A percentile compares a stretch with the other conserved stretches of the same genome.
These are phyloP conservation scores for Agaricus blazei DNA, from an alignment of 768 basidiomycete species.

Conservation along the genomic window DNA sequence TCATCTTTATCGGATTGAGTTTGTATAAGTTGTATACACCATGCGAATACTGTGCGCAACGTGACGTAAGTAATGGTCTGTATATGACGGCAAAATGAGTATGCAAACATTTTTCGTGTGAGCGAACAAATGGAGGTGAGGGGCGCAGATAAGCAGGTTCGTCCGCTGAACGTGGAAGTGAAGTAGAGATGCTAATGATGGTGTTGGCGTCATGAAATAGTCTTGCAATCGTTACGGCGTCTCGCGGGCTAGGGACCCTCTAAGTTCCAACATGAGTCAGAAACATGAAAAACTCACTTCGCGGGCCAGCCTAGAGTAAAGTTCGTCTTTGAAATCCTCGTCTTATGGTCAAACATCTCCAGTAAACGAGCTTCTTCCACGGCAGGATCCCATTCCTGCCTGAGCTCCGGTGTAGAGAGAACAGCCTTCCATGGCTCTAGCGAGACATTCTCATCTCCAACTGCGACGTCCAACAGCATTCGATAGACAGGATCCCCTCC, in stretches of 20 bases:
- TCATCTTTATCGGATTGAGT: conserved; percentile 23
- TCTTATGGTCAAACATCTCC: conserved; percentile 82
- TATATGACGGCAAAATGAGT: conserved; percentile 5
- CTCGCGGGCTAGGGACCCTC: conserved; percentile 65
- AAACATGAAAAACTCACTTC: conserved; percentile 52
- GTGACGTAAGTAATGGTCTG: conserved; percentile 9
- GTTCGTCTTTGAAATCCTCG: conserved; percentile 84
- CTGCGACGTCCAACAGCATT: conserved; percentile 74
- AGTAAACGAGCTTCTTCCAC: conserved; percentile 80
- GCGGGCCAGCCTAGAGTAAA: conserved; percentile 96
- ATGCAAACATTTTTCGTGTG: conserved; percentile 63
- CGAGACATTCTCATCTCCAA: conserved; percentile 53
- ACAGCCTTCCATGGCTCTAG: conserved; percentile 81
- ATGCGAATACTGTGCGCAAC: conserved; percentile 64
- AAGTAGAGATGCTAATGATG: conserved; percentile 87
- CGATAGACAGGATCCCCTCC: conserved; percentile 73
- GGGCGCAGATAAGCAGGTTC: conserved; percentile 90
- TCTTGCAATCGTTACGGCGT: conserved; percentile 90
- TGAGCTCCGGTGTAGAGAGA: conserved; percentile 78
- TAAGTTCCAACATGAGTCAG: conserved; percentile 4
- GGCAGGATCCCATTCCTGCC: conserved; percentile 91
- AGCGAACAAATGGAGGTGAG: conserved; percentile 88
- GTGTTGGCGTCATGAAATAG: conserved; percentile 77
- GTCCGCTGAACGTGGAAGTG: conserved; percentile 85
- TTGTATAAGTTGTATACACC: conserved; percentile 80